phyloP scores from a whole-genome alignment of 2,329 filamentous ascomycete genomes.

The Monosporascus sp. region DNA sequence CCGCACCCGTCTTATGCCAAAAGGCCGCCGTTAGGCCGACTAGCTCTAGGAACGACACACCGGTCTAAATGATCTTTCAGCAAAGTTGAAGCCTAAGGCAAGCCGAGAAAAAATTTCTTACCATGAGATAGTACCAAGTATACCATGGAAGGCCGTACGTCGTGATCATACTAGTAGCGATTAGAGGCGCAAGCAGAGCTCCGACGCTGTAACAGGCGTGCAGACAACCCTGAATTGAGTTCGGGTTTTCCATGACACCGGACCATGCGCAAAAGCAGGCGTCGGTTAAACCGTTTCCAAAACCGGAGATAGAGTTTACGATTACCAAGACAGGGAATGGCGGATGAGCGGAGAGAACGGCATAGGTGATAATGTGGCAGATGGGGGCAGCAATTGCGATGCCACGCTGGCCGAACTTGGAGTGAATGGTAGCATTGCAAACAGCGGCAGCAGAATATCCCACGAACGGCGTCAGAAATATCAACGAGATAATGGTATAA shows the following conservation, averaged over 20 bases:
- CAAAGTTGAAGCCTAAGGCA: background rate
- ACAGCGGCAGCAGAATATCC: constrained; percentile 61
- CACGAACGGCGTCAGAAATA: constrained; percentile 61
- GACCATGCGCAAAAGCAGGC: constrained; percentile 30
- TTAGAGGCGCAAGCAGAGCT: constrained; percentile 50
- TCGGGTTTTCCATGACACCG: constrained; percentile 54
- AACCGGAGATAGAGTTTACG: constrained; percentile 54
- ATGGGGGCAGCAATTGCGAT: constrained; percentile 60
- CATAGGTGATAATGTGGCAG: constrained; percentile 59
- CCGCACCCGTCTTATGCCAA: constrained; percentile 54
- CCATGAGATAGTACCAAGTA: constrained; percentile 59
- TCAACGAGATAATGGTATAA: constrained; percentile 58
- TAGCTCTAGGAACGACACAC: constrained; percentile 50
- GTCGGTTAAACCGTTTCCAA: constrained; percentile 62
- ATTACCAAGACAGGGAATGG: constrained; percentile 57
- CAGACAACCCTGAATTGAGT: constrained; percentile 35
- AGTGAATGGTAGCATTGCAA: constrained; percentile 59
- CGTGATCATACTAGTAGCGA: constrained; percentile 56
- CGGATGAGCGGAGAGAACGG: constrained; percentile 61
- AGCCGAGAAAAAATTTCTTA: background rate
- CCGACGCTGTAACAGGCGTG: constrained; percentile 44
- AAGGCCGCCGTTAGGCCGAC: constrained; percentile 49
- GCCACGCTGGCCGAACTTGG: constrained; percentile 63
- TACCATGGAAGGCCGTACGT: constrained; percentile 51
- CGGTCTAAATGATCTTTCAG: constrained; percentile 14